A percentile compares a stretch with the other conserved stretches of the same genome.
These are phyloP conservation scores for Colletotrichum sp. DNA, from an alignment of 2,329 filamentous ascomycete genomes.

Conservation along the genomic window DNA sequence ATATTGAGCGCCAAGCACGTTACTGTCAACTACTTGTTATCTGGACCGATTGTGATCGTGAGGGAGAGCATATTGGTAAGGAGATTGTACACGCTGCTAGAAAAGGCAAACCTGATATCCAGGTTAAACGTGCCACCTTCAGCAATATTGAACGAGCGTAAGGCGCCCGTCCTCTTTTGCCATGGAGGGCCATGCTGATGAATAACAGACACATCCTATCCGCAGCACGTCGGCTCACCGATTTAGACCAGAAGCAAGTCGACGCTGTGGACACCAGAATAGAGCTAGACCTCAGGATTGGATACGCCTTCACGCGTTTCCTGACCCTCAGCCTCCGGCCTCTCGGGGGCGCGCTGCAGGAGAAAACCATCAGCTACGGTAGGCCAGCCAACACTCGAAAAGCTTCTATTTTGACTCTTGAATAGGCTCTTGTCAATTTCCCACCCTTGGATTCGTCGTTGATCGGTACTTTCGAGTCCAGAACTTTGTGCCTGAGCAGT, in stretches of 20 bases:
- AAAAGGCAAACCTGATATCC: conserved; percentile 73
- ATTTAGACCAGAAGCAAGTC: conserved; percentile 84
- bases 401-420: conserved; percentile 16
- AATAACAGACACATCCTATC: conserved; percentile 77
- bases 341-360: conserved; percentile 70
- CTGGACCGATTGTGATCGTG: conserved; percentile 98
- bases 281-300: conserved; percentile 90
- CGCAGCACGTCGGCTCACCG: conserved; percentile 77
- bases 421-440: conserved; percentile 90
- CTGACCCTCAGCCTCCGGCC: conserved; percentile 79
- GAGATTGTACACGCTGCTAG: conserved; percentile 86
- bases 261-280: conserved; percentile 88
- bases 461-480: conserved; percentile 93
- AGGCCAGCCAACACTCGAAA: conserved; percentile 25
- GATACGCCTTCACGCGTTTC: conserved; percentile 89
- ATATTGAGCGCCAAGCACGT: conserved; percentile 81
- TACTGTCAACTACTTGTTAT: conserved; percentile 82
- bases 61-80: conserved; percentile 94
- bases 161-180: conserved; percentile 32
- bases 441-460: conserved; percentile 94
- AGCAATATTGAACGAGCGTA: conserved; percentile 94
- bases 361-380: conserved; percentile 83
- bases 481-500: conserved; percentile 90
- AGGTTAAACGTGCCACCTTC: conserved; percentile 87
- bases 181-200: not conserved